Evolutionary conservation across 2,329 filamentous ascomycete genomes (phyloP), one percentile per base, ranked within the genome.

Genomic region (Blastomyces emzantsi): DNA sequence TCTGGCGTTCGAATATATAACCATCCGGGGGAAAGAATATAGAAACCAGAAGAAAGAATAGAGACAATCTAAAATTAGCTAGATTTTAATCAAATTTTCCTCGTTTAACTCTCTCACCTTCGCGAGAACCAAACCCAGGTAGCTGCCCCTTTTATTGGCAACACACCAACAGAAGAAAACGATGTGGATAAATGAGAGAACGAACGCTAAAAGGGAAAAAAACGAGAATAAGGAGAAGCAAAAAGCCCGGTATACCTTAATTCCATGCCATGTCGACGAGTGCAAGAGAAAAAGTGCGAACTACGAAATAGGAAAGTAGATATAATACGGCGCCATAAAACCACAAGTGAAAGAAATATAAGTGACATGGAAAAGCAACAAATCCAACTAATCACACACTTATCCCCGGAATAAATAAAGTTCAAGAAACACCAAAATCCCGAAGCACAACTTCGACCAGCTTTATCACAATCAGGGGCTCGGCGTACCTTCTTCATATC

Each of bases 401-500:
- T 30, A 57, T 33, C 54, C 19, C 19, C 11, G 2, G 13, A 59
- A 57, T 4, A 39, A 36, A 56, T 17, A 41, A 28, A 28, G 22
- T 3, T 15, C 30, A 43, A 9, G 36, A 59, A 45, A 45, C 8
- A 39, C 19, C 19, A 28, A 30, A 17, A 7, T 9, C 11, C 11
- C n/a, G 6, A 17, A 41, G 15, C 56, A n/a, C 19, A 28, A 28
- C n/a, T 9, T 43, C 22, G 6, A 36, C 11, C 9, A 28, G 47
- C 25, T 7, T 30, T 13, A 47, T 15, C 17, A 56, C 13, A 61
- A 63, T 63, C 55, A 77, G 41, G 77, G 76, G 69, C 76, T 78
- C 5, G 76, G 76, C 19, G 76, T 78, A 28, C 74, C 75, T 39
- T 79, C 76, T 63, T 78, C 76, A 67, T 78, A 79, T 39, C 75